Percentiles rank a stretch among this genome's conserved stretches.
Conservation (phyloP, 2,329 filamentous ascomycete genomes). For the Alternaria arbusti region DNA sequence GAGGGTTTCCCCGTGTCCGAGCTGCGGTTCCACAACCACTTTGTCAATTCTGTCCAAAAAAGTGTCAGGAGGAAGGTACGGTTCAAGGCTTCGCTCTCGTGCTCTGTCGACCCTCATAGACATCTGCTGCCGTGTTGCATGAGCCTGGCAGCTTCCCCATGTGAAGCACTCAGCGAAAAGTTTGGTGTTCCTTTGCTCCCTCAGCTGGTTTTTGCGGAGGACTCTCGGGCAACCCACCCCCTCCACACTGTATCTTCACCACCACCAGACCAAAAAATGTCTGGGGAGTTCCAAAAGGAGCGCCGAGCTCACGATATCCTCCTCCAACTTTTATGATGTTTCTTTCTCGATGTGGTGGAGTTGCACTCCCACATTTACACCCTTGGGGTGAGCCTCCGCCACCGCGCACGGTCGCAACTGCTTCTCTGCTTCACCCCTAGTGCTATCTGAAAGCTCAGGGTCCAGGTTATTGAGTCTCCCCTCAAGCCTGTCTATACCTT, state of each 20-base stretch:
- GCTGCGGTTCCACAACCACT: background rate
- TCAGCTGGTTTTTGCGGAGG: background rate
- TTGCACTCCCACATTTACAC: background rate
- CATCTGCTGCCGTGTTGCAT: background rate
- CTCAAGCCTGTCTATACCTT: background rate
- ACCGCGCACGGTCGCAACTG: background rate
- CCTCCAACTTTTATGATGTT: background rate
- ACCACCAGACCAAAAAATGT: constrained; percentile 1
- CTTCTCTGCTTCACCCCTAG: background rate
- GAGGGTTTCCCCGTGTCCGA: background rate
- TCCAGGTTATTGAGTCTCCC: background rate
- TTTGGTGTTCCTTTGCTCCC: background rate
- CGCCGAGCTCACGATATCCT: background rate
- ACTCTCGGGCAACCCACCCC: background rate
- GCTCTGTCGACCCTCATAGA: background rate
- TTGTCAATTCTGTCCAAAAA: background rate
- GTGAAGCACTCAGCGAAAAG: background rate
- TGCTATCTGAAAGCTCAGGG: background rate
- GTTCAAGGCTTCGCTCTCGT: background rate
- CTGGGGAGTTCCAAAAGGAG: background rate
- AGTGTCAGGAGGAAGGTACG: background rate
- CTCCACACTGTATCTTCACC: background rate
- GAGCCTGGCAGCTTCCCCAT: background rate
- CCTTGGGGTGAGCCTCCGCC: background rate
- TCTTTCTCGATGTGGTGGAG: background rate